Evolutionary conservation across 345 rosid species (phyloP), one percentile per base, ranked within the genome.

Genomic region (Citrus glauca): DNA sequence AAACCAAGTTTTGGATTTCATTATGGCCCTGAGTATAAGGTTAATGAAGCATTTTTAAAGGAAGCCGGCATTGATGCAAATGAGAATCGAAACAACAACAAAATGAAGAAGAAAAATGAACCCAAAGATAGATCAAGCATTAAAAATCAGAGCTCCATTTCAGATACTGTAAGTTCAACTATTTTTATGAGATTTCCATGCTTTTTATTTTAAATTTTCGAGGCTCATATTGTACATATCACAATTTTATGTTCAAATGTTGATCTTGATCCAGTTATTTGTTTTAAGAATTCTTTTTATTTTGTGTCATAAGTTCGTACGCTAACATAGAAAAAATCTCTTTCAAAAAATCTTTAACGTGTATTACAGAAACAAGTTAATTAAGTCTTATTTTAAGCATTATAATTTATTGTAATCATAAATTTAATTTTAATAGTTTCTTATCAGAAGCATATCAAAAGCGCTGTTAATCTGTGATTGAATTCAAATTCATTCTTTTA

Each of bases 121-220:
- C 32, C 74, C 76, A 75, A 69, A 11, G 27, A 60, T 73, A 75
- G 28, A 40, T 64, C 82, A 30, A 50, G 8, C 69, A 64, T 8
- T 50, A 38, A 48, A 71, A 65, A 73, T 42, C 80, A 74, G 77
- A 77, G 70, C 20, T 4, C n/a, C 4, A 32, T 38, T 66, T 61
- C 80, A 60, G 68, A 75, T 16, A 22, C 50, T 9, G 86, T 86
- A 76, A 82, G 87, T 80, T 33, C 45, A 50, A 53, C 55, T 14
- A 45, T 30, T 57, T n/a, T 24, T 4, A 16, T 17, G 22, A 16
- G 8, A 53, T 53, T 53, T 53, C 19, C 22, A 17, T 16, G n/a
- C 57, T 17, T 53, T 50, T 17, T 53, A 16, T 4, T 45, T 45
- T 45, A 11, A 45, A 13, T 17, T 53, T 53, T 53, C 5, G 1